These are phyloP conservation scores for Ajuga reptans DNA, from an alignment of 305 asterid species.

Conservation along the genomic window DNA sequence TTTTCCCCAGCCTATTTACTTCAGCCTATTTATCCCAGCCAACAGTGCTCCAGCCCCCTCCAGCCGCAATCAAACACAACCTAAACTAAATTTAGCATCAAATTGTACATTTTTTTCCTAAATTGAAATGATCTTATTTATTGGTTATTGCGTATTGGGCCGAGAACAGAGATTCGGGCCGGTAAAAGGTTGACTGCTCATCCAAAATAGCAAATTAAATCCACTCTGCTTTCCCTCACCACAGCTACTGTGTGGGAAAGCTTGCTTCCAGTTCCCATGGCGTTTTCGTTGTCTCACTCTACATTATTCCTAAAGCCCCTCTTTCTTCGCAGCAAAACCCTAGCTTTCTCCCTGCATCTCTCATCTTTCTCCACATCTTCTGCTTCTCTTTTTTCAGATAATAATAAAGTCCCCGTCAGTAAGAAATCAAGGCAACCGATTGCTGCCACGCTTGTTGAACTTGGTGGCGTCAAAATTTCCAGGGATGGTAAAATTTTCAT, in stretches of 20 bases:
- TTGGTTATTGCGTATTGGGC: neutral
- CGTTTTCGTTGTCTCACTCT: slow-evolving; percentile 43
- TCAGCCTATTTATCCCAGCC: too few relatives aligned
- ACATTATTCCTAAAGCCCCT: slow-evolving; percentile 34
- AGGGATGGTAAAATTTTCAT: slow-evolving; percentile 40
- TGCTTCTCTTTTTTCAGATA: slow-evolving; percentile 16
- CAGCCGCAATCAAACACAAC: too few relatives aligned
- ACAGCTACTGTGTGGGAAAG: slow-evolving; percentile 7
- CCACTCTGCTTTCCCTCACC: neutral
- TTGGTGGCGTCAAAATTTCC: slow-evolving; percentile 48
- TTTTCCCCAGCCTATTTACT: too few relatives aligned
- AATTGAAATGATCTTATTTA: too few relatives aligned
- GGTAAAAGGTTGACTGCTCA: slow-evolving; percentile 13
- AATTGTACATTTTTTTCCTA: too few relatives aligned
- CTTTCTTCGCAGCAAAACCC: slow-evolving; percentile 26
- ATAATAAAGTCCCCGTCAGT: neutral
- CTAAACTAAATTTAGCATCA: too few relatives aligned
- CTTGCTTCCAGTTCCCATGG: slow-evolving; percentile 32
- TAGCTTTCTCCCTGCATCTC: slow-evolving; percentile 31
- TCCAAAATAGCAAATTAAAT: slow-evolving; percentile 8
- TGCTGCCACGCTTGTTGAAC: slow-evolving; percentile 46
- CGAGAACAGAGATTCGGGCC: neutral
- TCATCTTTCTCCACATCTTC: slow-evolving; percentile 35
- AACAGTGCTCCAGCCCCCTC: too few relatives aligned
- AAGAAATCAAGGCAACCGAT: slow-evolving; percentile 42